Evolutionary conservation across 176 grass and related monocot species (phyloP).

Genomic region (Oryza punctata): DNA sequence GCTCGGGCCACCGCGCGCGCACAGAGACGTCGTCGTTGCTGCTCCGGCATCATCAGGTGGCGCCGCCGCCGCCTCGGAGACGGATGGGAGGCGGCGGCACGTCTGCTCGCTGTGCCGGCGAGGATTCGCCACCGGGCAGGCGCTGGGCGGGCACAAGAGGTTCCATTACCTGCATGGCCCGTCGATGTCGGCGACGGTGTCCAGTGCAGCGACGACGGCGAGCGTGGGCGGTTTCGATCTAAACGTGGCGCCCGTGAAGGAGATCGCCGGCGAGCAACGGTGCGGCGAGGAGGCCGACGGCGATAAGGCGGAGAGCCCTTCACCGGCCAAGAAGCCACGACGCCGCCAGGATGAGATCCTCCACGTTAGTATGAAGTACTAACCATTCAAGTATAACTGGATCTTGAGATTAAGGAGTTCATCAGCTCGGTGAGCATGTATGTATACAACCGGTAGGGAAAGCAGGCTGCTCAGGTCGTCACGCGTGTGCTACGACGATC

Average conservation of each 20-base stretch:
- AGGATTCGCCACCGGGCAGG: slow-evolving; percentile 60
- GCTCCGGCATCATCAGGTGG: background rate
- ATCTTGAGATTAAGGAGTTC: no score
- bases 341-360: background rate
- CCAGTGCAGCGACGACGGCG: background rate
- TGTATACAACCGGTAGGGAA: no score
- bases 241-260: slow-evolving; percentile 42
- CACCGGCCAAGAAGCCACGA: slow-evolving; percentile 44
- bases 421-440: no score
- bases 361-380: background rate
- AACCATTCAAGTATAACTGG: no score
- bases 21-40: background rate
- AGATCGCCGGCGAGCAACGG: background rate
- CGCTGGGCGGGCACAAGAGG: slow-evolving; percentile 77
- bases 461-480: no score
- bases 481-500: no score
- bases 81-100: slow-evolving; percentile 14
- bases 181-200: slow-evolving; percentile 31
- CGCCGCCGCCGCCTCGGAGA: background rate
- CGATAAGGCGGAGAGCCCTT: slow-evolving; percentile 45
- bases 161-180: slow-evolving; percentile 60
- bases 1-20: background rate
- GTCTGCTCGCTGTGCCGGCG: slow-evolving; percentile 56
- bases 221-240: slow-evolving; percentile 51
- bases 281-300: slow-evolving; percentile 14